Conservation (phyloP, 2,329 filamentous ascomycete species). For the Phyllosticta citrichinensis region DNA sequence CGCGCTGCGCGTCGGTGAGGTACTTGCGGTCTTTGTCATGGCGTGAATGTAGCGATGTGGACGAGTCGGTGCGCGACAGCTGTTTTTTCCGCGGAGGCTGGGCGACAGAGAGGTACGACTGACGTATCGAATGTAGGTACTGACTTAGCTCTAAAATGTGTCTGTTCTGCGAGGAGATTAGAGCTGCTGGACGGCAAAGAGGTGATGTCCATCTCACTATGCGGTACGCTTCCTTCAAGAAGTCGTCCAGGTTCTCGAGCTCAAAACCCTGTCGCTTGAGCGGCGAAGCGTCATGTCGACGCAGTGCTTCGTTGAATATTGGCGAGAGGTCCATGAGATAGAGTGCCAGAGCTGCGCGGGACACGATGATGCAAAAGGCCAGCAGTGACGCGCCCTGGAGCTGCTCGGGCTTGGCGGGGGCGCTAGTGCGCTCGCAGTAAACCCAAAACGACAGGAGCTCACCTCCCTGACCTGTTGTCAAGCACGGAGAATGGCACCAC, state of each 20-base stretch:
- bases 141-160: constrained; percentile 72
- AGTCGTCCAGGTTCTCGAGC: constrained; percentile 57
- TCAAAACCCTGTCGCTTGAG: constrained; percentile 35
- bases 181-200: constrained; percentile 11
- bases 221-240: constrained; percentile 85
- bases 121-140: constrained; percentile 74
- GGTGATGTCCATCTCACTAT: constrained; percentile 54
- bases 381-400: background rate
- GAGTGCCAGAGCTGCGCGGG: background rate
- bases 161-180: constrained; percentile 52
- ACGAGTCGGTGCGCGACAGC: constrained; percentile 28
- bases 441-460: background rate
- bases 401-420: background rate
- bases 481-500: background rate
- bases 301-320: constrained; percentile 58
- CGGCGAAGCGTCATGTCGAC: constrained; percentile 45
- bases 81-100: constrained; percentile 47
- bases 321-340: constrained; percentile 50
- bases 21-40: constrained; percentile 41
- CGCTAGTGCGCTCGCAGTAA: background rate
- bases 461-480: background rate
- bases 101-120: constrained; percentile 80
- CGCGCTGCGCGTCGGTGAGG: constrained; percentile 72
- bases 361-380: background rate
- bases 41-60: constrained; percentile 18